Conservation (phyloP, 176 grass and related monocot species). For the Bothriochloa decipiens region DNA sequence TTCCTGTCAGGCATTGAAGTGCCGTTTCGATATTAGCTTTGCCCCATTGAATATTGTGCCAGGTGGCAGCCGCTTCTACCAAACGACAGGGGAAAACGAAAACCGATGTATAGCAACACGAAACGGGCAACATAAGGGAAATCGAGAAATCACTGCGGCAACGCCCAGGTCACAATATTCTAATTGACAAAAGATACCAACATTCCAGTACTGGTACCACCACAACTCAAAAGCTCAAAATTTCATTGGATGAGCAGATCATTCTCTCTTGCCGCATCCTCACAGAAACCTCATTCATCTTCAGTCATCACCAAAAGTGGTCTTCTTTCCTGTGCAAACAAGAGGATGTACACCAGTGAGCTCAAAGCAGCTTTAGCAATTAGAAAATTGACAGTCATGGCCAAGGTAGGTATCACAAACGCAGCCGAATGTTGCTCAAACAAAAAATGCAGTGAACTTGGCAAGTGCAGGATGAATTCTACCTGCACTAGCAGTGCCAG, state of each 20-base stretch:
- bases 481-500: constrained; percentile 67
- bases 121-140: too few species aligned
- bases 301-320: constrained; percentile 63
- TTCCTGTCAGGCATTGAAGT: too few species aligned
- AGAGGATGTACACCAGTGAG: neutral
- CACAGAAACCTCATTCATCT: neutral
- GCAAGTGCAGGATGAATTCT: neutral
- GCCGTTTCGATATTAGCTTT: too few species aligned
- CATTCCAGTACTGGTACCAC: too few species aligned
- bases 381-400: neutral
- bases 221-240: neutral
- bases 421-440: neutral
- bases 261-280: neutral
- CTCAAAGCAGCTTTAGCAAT: neutral
- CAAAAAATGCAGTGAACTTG: neutral
- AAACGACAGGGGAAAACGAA: too few species aligned
- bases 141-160: too few species aligned
- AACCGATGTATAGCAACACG: too few species aligned
- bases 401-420: too few species aligned
- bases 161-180: neutral
- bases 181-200: too few species aligned
- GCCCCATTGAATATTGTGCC: too few species aligned
- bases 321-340: constrained; percentile 71
- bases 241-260: neutral
- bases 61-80: too few species aligned